phyloP scores from a whole-genome alignment of 805 yeast species.

The Ogataea paraovalis region DNA sequence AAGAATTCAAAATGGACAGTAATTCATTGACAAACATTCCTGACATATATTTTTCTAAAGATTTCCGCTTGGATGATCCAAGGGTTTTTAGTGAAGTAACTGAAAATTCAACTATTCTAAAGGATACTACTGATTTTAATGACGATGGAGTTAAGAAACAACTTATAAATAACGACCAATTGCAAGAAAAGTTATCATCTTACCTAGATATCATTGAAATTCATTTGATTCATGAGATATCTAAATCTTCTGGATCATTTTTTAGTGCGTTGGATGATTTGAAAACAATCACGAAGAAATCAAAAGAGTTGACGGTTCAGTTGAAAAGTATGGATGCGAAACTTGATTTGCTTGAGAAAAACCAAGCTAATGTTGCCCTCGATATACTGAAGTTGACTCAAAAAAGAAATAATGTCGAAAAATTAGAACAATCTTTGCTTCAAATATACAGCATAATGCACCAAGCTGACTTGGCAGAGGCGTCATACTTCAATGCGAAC shows the following conservation, averaged over 20 bases:
- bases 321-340: slow-evolving; percentile 44
- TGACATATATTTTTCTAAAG: slow-evolving; percentile 55
- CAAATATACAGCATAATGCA: slow-evolving; percentile 47
- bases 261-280: slow-evolving; percentile 81
- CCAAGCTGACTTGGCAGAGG: slow-evolving; percentile 48
- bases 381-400: slow-evolving; percentile 45
- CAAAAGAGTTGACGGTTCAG: slow-evolving; percentile 46
- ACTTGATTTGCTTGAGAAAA: slow-evolving; percentile 42
- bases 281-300: slow-evolving; percentile 53
- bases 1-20: slow-evolving; percentile 20
- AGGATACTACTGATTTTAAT: slow-evolving; percentile 29
- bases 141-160: slow-evolving; percentile 33
- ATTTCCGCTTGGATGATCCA: slow-evolving; percentile 85
- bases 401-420: slow-evolving; percentile 55
- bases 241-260: slow-evolving; percentile 79
- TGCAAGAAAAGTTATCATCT: slow-evolving; percentile 77
- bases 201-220: slow-evolving; percentile 84
- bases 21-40: slow-evolving; percentile 54
- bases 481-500: slow-evolving; percentile 40
- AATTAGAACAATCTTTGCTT: slow-evolving; percentile 55
- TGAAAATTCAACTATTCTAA: slow-evolving; percentile 45
- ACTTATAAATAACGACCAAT: slow-evolving; percentile 46
- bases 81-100: slow-evolving; percentile 73
- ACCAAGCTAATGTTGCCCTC: slow-evolving; percentile 49
- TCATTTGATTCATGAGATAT: slow-evolving; percentile 74